phyloP scores from a whole-genome alignment of 176 grass and related monocot species.

The Pontederia paniculata region DNA sequence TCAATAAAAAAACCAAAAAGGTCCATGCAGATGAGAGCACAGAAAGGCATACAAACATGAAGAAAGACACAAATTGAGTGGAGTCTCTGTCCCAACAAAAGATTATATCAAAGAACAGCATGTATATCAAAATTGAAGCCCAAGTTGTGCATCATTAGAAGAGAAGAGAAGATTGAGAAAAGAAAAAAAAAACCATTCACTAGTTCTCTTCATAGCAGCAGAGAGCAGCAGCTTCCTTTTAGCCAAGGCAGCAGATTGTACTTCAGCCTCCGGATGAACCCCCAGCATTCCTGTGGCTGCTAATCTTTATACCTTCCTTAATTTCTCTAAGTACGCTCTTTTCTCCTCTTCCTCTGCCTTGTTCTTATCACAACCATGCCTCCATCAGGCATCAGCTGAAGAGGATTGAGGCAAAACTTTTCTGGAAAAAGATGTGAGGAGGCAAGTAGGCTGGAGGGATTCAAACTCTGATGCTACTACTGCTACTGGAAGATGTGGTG shows the following conservation, averaged over 20 bases:
- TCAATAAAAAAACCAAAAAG: too few relatives aligned
- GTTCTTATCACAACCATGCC: constrained; percentile 21
- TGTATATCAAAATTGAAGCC: not conserved
- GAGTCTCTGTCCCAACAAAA: too few relatives aligned
- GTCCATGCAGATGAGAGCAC: too few relatives aligned
- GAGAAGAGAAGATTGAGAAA: not conserved
- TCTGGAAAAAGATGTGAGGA: too few relatives aligned
- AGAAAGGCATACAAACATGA: too few relatives aligned
- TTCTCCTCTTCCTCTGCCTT: constrained; percentile 5
- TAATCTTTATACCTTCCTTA: constrained; percentile 1
- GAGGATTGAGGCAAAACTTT: too few relatives aligned
- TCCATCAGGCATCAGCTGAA: constrained; percentile 7
- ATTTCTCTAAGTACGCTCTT: not conserved
- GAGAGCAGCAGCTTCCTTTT: constrained; percentile 30
- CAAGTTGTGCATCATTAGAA: not conserved
- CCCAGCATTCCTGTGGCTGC: constrained; percentile 7
- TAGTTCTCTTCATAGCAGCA: constrained; percentile 44
- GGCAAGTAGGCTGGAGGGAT: not conserved
- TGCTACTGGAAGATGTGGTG: constrained; percentile 26
- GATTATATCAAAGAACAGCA: not conserved
- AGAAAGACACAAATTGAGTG: not conserved
- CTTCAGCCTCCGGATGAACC: constrained; percentile 22
- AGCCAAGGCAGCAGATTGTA: constrained; percentile 13
- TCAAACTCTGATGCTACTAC: constrained; percentile 6
- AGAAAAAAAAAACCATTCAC: constrained; percentile 41